Evolutionary conservation across 2,329 filamentous ascomycete species (phyloP), one percentile per base, ranked within the genome.

Genomic region (Alternaria sp.): DNA sequence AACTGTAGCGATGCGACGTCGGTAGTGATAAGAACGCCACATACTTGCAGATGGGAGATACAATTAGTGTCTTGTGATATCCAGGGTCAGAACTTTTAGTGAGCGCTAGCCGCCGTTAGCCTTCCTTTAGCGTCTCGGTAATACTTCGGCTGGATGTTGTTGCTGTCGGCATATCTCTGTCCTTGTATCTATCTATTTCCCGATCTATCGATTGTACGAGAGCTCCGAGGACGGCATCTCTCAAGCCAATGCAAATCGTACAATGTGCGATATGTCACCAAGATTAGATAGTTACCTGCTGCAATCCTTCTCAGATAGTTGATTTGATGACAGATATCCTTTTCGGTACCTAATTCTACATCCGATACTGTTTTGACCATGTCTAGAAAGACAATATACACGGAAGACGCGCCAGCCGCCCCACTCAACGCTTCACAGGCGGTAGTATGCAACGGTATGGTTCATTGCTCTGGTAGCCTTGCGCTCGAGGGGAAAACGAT

Each of bases 381-480:
- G 49, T 52, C 49, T 25, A 25, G 40, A 27, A 25, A 40, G 27
- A 52, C 49, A 11, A 18, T 27, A 18, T 40, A 34, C 22, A 52
- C 30, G 18, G 27, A 52, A 18, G 20, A 52, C 11, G 49, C 22
- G 16, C 49, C 49, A n/a, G 9, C 34, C 22, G 11, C 49, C 16
- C 49, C 34, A 36, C 49, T 27, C 20, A 34, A 52, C 22, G 49
- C 49, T 22, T 52, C 49, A 18, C 49, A 52, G 34, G 49, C n/a
- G 22, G 34, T 52, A 12, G 34, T 52, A 34, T 52, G 49, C 32
- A 40, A 52, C n/a, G 49, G 49, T 7, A 52, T 52, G 28, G 32
- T 52, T n/a, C 49, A 52, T 36, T 52, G 49, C 32, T 52, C 49
- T 18, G 49, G 49, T 4, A 40, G 11, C 32, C 49, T 52, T 36